phyloP scores from a whole-genome alignment of 352 stramenopile genomes.

The Phytophthora lateralis region DNA sequence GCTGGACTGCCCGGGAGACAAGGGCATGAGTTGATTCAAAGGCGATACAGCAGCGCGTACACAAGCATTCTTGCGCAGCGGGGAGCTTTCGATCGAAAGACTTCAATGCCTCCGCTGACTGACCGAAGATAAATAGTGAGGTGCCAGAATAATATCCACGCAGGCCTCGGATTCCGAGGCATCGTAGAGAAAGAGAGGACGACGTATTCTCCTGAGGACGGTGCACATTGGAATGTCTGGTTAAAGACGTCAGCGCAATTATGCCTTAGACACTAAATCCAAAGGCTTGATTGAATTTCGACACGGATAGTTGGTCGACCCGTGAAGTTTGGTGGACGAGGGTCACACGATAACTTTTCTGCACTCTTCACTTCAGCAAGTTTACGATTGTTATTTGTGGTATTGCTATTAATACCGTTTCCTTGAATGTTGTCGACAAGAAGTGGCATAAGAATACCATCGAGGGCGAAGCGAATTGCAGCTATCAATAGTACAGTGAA shows the following conservation, averaged over 20 bases:
- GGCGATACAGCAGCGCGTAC: conserved; percentile 1
- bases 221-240: too few relatives aligned
- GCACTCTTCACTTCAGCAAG: too few relatives aligned
- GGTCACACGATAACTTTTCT: background rate
- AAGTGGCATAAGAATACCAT: background rate
- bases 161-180: background rate
- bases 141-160: background rate
- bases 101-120: conserved; percentile 4
- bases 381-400: too few relatives aligned
- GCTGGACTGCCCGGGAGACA: background rate
- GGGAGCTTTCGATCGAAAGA: background rate
- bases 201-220: too few relatives aligned
- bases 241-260: background rate
- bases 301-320: too few relatives aligned
- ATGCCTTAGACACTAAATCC: background rate
- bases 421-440: background rate
- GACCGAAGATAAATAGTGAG: background rate
- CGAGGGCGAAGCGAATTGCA: background rate
- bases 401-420: too few relatives aligned
- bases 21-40: background rate
- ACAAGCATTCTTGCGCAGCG: background rate
- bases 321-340: too few relatives aligned
- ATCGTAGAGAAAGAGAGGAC: background rate
- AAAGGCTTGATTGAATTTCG: too few relatives aligned
- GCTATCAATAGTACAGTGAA: background rate